These are phyloP conservation scores for Sugiyamaella lignohabitans DNA, from an alignment of 805 yeast genomes.

Conservation along the genomic window DNA sequence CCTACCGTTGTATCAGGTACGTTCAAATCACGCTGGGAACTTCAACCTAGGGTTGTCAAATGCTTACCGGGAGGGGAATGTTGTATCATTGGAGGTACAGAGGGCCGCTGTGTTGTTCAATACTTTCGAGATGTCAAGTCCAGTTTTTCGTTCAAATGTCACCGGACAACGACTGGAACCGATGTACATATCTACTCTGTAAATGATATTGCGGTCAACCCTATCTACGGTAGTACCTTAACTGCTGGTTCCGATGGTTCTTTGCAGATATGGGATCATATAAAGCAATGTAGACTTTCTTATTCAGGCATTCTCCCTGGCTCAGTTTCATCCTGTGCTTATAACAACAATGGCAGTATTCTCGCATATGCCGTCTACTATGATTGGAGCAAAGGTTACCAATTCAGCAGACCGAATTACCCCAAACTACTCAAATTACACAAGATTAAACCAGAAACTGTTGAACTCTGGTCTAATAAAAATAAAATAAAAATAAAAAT, in stretches of 20 bases:
- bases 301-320: too few species aligned
- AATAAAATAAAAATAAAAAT: too few species aligned
- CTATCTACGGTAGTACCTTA: slow-evolving; percentile 79
- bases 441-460: neutral
- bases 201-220: slow-evolving; percentile 80
- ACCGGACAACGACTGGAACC: slow-evolving; percentile 54
- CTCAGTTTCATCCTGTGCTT: slow-evolving; percentile 69
- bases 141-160: slow-evolving; percentile 92
- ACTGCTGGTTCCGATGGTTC: slow-evolving; percentile 96
- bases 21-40: slow-evolving; percentile 70
- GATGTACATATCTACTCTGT: slow-evolving; percentile 68
- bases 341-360: slow-evolving; percentile 75
- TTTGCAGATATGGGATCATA: slow-evolving; percentile 94
- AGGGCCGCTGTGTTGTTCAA: slow-evolving; percentile 92
- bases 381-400: slow-evolving; percentile 85
- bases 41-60: slow-evolving; percentile 75
- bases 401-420: slow-evolving; percentile 64
- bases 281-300: slow-evolving; percentile 80
- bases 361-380: slow-evolving; percentile 89
- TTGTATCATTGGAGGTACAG: slow-evolving; percentile 86
- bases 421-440: neutral
- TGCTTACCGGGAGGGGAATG: slow-evolving; percentile 93
- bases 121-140: slow-evolving; percentile 68
- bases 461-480: neutral
- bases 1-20: slow-evolving; percentile 79